Evolutionary conservation across 2,329 filamentous ascomycete genomes (phyloP).

Genomic region (Neopestalotiopsis sp.): DNA sequence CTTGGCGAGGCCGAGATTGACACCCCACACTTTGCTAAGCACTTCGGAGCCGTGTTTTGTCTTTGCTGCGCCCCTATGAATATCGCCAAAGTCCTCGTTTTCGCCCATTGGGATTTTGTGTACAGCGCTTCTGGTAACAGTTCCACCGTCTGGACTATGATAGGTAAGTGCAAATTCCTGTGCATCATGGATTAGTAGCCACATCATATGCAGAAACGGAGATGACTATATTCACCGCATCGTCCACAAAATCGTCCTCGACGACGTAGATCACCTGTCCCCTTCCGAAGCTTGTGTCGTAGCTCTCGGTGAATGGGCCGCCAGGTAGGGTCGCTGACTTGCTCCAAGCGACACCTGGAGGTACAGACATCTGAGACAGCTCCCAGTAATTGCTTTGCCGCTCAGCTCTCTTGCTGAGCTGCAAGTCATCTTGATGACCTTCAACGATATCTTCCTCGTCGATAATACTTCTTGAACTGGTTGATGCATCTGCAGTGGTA

Average conservation of each 20-base stretch:
- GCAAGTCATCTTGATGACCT: no score
- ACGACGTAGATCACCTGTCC: constrained; percentile 10
- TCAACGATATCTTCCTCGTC: no score
- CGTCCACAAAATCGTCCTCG: neutral
- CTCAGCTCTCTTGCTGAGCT: no score
- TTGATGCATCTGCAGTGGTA: no score
- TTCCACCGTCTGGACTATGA: neutral
- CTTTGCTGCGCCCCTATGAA: neutral
- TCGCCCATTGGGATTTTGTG: neutral
- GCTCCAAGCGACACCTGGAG: no score
- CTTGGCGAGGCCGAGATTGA: neutral
- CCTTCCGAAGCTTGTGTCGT: constrained; percentile 3
- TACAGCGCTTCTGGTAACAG: neutral
- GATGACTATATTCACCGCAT: neutral
- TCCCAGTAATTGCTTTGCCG: no score
- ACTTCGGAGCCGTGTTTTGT: neutral
- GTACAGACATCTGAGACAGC: no score
- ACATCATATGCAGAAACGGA: no score
- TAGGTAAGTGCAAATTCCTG: neutral
- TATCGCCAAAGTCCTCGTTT: neutral
- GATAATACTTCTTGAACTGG: no score
- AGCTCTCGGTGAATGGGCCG: neutral
- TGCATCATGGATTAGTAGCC: neutral
- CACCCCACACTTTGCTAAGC: neutral
- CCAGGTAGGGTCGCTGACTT: neutral